phyloP scores from a whole-genome alignment of 169 alveolate species.

The Cryptosporidium sp. region DNA sequence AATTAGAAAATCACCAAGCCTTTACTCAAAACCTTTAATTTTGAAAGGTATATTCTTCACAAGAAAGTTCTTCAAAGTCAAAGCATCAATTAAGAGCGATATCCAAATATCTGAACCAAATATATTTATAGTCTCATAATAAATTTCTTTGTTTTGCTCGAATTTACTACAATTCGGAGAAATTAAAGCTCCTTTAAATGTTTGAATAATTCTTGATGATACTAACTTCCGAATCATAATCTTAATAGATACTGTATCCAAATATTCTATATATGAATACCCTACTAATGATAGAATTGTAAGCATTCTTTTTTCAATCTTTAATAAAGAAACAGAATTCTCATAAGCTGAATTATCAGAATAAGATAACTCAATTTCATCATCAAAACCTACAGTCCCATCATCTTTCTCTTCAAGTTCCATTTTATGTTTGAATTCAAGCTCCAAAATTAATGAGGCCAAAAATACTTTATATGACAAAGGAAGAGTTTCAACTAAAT shows the following conservation, averaged over 20 bases:
- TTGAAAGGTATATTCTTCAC: slow-evolving; percentile 23
- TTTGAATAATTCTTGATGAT: slow-evolving; percentile 30
- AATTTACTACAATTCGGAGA: not conserved
- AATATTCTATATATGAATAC: not conserved
- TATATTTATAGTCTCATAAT: not conserved
- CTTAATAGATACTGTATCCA: slow-evolving; percentile 16
- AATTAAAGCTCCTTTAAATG: slow-evolving; percentile 12
- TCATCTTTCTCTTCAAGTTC: not conserved
- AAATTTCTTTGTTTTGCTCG: not conserved
- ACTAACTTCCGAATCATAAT: slow-evolving; percentile 13
- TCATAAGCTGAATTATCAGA: not conserved
- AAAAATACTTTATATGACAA: slow-evolving; percentile 23
- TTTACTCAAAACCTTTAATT: slow-evolving; percentile 20
- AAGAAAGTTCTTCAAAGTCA: not conserved
- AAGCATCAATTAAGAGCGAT: not conserved
- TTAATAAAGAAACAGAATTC: slow-evolving; percentile 1
- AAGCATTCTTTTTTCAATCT: slow-evolving; percentile 15
- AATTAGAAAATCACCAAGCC: not conserved
- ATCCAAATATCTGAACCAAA: slow-evolving; percentile 56
- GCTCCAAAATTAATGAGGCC: slow-evolving; percentile 32
- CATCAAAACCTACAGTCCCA: not conserved
- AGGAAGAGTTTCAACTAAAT: slow-evolving; percentile 37
- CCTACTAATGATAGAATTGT: slow-evolving; percentile 52
- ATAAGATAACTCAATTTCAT: not conserved
- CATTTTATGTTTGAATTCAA: slow-evolving; percentile 14